Base-by-base conservation (phyloP, 768 basidiomycete species). In the Tylopilus felleus region DNA sequence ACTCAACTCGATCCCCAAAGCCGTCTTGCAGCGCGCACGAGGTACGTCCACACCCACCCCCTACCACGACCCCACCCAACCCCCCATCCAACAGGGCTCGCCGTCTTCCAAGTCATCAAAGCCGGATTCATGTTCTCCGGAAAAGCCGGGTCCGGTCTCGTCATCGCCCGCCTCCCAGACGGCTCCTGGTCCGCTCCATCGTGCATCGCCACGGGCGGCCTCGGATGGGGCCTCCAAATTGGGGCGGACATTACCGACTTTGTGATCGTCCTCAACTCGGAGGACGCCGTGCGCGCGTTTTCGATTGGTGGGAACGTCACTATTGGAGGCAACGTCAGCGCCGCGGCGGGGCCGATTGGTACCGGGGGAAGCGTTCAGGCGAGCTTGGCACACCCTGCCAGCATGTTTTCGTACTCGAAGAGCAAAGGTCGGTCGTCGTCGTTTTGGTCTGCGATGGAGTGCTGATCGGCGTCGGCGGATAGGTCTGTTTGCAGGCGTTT, bases 141-240 rank as follows among this genome's bases (percentile, higher is more conserved):
- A 45, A 96, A 94, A 73, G 92, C 90, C 1, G 95, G 95, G 43
- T 93, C 91, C 1, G 95, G 95, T 14, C 71, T 96, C 58, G 91
- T 98, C 72, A 88, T 97, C 66, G 89, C 93, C 19, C 86, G 93
- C 13, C 80, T 95, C 41, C 89, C 91, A 9, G 94, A 98, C 65
- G 96, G 96, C 61, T 93, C 92, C 10, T 97, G 93, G 93, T 93
- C 90, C 45, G 96, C 96, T 1, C 96, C 96, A 4, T 93, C 90
- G 22, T 98, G 95, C 74, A 96, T 98, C 66, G 95, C 91, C 28
- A 98, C 94, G 0, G 95, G 90, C 17, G 96, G 96, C 33, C 80
- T 95, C 12, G 93, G 93, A 16, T 93, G 93, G 88, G 93, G 93
- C 29, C 84, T 95, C 40, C 96, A 98, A 73, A 92, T 96, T 52